Evolutionary conservation across 2,329 filamentous ascomycete species (phyloP).

Genomic region (Hirsutella thompsonii): DNA sequence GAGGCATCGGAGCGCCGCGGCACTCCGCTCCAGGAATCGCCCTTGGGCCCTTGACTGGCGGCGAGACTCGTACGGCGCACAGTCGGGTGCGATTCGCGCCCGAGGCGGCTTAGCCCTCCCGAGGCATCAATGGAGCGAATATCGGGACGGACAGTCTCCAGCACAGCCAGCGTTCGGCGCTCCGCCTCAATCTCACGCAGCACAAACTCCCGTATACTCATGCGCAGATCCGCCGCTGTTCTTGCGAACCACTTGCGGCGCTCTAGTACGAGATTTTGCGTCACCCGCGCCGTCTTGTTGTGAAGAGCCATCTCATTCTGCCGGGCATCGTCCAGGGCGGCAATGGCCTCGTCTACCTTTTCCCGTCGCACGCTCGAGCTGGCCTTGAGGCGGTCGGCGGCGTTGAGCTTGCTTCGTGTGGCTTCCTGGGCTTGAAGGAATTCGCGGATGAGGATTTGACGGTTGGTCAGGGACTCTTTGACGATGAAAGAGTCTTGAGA

Average conservation of each 20-base stretch:
- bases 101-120: conserved; percentile 79
- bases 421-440: conserved; percentile 81
- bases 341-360: conserved; percentile 97
- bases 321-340: conserved; percentile 75
- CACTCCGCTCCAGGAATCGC: conserved; percentile 96
- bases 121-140: conserved; percentile 85
- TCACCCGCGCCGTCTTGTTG: conserved; percentile 80
- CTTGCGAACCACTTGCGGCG: conserved; percentile 83
- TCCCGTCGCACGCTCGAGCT: conserved; percentile 79
- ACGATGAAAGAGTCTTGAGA: conserved; percentile 94
- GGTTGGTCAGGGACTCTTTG: conserved; percentile 94
- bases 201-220: conserved; percentile 82
- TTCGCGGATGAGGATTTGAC: conserved; percentile 90
- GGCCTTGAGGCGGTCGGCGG: conserved; percentile 78
- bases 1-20: conserved; percentile 70
- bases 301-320: conserved; percentile 69
- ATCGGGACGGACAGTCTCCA: conserved; percentile 90
- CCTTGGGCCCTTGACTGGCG: conserved; percentile 87
- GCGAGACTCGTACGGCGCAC: conserved; percentile 63
- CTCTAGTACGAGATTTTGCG: conserved; percentile 76
- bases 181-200: conserved; percentile 93
- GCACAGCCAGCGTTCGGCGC: conserved; percentile 74
- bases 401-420: conserved; percentile 69
- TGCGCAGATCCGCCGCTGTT: conserved; percentile 71
- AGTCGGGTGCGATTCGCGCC: conserved; percentile 74